Percentiles rank a stretch among this genome's conserved stretches.
Conservation (phyloP, 352 stramenopile genomes). For the Phytophthora citrophthora region DNA sequence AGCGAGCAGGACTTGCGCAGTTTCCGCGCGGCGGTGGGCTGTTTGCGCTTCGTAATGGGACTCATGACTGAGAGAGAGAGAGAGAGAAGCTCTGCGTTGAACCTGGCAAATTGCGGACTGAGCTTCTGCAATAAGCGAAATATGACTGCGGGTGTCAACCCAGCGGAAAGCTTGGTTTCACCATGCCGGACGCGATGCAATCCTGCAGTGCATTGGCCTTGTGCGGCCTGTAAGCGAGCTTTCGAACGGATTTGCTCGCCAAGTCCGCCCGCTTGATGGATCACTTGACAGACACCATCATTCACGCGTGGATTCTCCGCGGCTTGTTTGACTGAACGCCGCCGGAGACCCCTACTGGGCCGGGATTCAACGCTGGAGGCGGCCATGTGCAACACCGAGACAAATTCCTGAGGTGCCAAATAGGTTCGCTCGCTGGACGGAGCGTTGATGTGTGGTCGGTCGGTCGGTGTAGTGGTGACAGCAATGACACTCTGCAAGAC, state of each 20-base stretch:
- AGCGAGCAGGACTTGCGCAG: constrained; percentile 77
- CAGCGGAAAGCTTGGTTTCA: neutral
- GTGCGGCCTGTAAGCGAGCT: constrained; percentile 13
- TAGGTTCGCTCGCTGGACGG: constrained; percentile 13
- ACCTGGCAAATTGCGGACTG: constrained; percentile 25
- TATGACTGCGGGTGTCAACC: too few relatives aligned
- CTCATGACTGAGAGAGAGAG: neutral
- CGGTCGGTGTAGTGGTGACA: neutral
- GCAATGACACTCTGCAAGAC: neutral
- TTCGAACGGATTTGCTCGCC: constrained; percentile 15
- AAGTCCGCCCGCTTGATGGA: constrained; percentile 11
- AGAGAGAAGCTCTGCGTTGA: neutral
- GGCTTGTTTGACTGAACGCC: neutral
- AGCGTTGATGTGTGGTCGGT: constrained; percentile 1
- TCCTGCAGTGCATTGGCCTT: neutral
- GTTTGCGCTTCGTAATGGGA: constrained; percentile 16
- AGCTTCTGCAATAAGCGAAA: constrained; percentile 18
- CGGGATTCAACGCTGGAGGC: constrained; percentile 1
- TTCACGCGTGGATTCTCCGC: constrained; percentile 10
- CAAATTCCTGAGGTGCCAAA: constrained; percentile 16
- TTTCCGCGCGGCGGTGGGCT: constrained; percentile 42
- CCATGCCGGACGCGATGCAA: neutral
- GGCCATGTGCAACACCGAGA: constrained; percentile 17
- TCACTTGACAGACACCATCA: constrained; percentile 8
- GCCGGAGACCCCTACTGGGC: neutral